Conservation (phyloP, 106 monocot genomes). For the Xerophyta viscosa region DNA sequence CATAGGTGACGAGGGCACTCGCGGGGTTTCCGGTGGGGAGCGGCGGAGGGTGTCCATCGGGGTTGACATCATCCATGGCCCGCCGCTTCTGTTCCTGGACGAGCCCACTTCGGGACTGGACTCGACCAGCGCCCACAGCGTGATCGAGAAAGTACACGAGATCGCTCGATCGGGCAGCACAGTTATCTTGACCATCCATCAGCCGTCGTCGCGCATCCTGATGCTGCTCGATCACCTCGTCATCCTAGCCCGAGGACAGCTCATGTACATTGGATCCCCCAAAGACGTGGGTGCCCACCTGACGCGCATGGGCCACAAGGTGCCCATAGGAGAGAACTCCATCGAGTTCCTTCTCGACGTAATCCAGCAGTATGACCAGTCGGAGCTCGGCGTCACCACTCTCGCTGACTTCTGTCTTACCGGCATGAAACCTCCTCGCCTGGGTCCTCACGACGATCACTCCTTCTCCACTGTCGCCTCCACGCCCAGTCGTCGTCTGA, state of each 20-base stretch:
- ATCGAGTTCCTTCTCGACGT: conserved; percentile 36
- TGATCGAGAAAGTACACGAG: conserved; percentile 31
- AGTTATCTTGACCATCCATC: conserved; percentile 37
- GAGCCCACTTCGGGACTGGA: conserved; percentile 40
- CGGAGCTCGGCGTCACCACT: conserved; percentile 19
- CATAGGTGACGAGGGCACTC: conserved; percentile 41
- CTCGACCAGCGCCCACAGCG: conserved; percentile 38
- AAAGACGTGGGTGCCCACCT: conserved; percentile 23
- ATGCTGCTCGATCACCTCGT: conserved; percentile 30
- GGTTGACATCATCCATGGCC: conserved; percentile 42
- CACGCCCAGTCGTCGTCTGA: neutral
- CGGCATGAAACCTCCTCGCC: conserved; percentile 27
- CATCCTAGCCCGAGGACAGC: conserved; percentile 28
- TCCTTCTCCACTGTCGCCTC: conserved; percentile 9
- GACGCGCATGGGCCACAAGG: conserved; percentile 26
- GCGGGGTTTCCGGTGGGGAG: conserved; percentile 40
- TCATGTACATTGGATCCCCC: conserved; percentile 26
- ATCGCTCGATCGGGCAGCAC: conserved; percentile 40
- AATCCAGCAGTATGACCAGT: conserved; percentile 34
- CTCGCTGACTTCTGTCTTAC: conserved; percentile 38
- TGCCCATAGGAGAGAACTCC: conserved; percentile 36
- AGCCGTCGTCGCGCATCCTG: conserved; percentile 27
- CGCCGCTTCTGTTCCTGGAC: conserved; percentile 33
- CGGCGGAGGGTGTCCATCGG: conserved; percentile 40
- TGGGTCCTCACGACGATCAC: conserved; percentile 9